A percentile compares a stretch with the other conserved stretches of the same genome.
phyloP scores from a whole-genome alignment of 139 green algal species.

The Haematococcus lacustris region DNA sequence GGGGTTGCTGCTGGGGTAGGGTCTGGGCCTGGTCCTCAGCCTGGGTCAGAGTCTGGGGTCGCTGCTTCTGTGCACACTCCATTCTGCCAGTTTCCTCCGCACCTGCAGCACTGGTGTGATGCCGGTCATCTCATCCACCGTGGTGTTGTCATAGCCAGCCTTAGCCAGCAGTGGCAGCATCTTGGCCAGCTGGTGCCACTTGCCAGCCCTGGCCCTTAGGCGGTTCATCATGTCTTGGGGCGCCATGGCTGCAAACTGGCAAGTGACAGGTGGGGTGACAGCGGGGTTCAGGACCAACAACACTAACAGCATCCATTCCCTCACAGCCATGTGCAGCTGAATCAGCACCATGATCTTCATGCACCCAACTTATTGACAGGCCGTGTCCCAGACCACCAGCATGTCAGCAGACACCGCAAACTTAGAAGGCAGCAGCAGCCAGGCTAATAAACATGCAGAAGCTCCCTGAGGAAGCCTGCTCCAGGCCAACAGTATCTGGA shows the following conservation, averaged over 20 bases:
- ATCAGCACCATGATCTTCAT: background rate
- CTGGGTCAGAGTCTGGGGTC: no score
- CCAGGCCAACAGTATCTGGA: no score
- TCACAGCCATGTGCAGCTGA: background rate
- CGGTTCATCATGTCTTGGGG: constrained; percentile 42
- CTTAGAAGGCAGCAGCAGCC: background rate
- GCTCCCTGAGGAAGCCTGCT: background rate
- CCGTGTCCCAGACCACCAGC: background rate
- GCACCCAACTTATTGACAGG: background rate
- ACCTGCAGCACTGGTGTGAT: constrained; percentile 41
- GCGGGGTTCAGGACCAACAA: no score
- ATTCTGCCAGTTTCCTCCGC: no score
- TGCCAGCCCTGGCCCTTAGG: constrained; percentile 32
- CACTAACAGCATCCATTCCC: no score
- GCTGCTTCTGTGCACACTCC: no score
- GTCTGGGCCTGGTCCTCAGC: no score
- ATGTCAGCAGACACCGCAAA: background rate
- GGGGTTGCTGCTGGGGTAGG: no score
- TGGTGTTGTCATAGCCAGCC: constrained; percentile 39
- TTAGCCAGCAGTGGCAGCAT: constrained; percentile 47
- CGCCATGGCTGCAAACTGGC: background rate
- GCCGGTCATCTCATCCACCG: constrained; percentile 56
- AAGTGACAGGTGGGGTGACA: background rate
- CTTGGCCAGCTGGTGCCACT: constrained; percentile 71
- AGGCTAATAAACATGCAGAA: background rate